Conservation (phyloP, 2,329 filamentous ascomycete species). For the Nemania abortiva region DNA sequence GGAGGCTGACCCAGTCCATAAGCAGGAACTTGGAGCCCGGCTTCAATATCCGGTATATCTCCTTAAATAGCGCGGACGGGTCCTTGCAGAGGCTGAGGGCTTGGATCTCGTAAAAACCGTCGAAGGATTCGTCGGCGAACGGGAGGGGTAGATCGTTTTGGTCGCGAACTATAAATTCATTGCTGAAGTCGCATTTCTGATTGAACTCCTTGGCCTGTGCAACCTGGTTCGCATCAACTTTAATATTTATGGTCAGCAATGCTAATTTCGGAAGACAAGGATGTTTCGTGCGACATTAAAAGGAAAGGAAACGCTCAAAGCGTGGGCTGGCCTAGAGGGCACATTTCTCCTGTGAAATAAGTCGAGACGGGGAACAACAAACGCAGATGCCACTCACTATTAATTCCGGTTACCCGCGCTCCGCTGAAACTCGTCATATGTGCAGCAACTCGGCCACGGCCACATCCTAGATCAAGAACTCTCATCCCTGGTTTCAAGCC, state of each 20-base stretch:
- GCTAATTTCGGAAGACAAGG: background rate
- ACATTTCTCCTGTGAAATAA: background rate
- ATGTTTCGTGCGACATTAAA: background rate
- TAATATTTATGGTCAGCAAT: conserved; percentile 12
- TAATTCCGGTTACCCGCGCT: conserved; percentile 62
- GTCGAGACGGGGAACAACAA: background rate
- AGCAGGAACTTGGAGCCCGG: conserved; percentile 64
- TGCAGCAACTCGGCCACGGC: conserved; percentile 65
- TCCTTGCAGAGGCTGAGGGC: conserved; percentile 67
- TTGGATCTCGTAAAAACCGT: conserved; percentile 69
- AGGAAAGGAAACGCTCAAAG: background rate
- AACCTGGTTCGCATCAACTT: conserved; percentile 62
- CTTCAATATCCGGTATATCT: conserved; percentile 63
- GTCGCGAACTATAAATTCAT: conserved; percentile 63
- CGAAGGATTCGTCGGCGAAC: conserved; percentile 62
- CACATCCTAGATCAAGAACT: conserved; percentile 65
- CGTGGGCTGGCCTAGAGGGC: background rate
- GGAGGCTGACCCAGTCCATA: conserved; percentile 66
- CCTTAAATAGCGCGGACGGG: conserved; percentile 59
- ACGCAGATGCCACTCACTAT: conserved; percentile 50
- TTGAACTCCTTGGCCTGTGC: conserved; percentile 52
- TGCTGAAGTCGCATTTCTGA: conserved; percentile 51
- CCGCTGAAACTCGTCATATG: conserved; percentile 64
- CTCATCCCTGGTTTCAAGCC: conserved; percentile 59
- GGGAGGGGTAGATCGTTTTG: conserved; percentile 65